Evolutionary conservation across 139 green algal genomes (phyloP).

Genomic region (Picochlorum sp.): DNA sequence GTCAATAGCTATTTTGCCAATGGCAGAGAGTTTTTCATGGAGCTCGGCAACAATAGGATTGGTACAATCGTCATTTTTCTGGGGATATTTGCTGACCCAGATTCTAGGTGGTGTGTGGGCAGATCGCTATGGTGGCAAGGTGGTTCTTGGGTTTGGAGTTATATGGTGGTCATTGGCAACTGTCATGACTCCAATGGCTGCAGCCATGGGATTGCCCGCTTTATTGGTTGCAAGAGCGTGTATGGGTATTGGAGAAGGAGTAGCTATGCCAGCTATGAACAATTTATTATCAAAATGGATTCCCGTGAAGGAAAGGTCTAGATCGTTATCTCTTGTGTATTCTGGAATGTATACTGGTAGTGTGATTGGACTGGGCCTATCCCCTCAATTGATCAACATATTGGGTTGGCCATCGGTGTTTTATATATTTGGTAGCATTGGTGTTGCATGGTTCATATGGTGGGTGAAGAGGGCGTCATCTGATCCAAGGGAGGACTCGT

Average conservation of each 20-base stretch:
- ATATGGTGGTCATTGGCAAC: slow-evolving; percentile 93
- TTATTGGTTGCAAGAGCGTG: slow-evolving; percentile 73
- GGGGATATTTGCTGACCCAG: slow-evolving; percentile 71
- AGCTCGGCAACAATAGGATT: slow-evolving; percentile 74
- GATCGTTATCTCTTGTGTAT: slow-evolving; percentile 90
- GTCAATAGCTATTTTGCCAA: slow-evolving; percentile 93
- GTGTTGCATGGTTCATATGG: slow-evolving; percentile 53
- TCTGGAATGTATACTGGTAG: slow-evolving; percentile 90
- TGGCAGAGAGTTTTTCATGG: slow-evolving; percentile 82
- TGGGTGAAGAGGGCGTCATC: slow-evolving; percentile 34
- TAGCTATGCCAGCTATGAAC: slow-evolving; percentile 99
- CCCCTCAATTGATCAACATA: slow-evolving; percentile 56
- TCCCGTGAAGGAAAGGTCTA: slow-evolving; percentile 70
- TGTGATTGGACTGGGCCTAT: slow-evolving; percentile 69
- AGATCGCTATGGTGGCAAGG: slow-evolving; percentile 85
- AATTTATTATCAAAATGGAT: slow-evolving; percentile 92
- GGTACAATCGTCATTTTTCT: slow-evolving; percentile 98
- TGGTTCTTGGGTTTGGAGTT: slow-evolving; percentile 89
- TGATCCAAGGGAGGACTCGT: slow-evolving; percentile 48
- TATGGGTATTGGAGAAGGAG: slow-evolving; percentile 95
- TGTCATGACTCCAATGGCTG: slow-evolving; percentile 80
- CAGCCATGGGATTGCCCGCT: slow-evolving; percentile 58
- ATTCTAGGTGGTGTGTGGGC: slow-evolving; percentile 87
- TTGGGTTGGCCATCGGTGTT: slow-evolving; percentile 90
- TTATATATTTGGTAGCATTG: slow-evolving; percentile 83